Conservation (phyloP, 495 filamentous ascomycete species). For the Annulohypoxylon stygium region DNA sequence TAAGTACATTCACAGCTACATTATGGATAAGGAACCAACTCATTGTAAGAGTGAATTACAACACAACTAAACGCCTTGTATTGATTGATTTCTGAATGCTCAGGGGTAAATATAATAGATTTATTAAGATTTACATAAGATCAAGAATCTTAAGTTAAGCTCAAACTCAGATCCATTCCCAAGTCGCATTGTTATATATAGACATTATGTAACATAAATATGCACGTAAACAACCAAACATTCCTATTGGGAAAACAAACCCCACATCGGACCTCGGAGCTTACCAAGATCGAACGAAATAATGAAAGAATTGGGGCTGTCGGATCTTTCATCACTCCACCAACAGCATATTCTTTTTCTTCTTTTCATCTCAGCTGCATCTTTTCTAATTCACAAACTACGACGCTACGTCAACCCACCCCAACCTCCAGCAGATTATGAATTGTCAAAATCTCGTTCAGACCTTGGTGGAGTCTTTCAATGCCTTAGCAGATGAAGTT, state of each 20-base stretch:
- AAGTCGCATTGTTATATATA: background rate
- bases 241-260: background rate
- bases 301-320: constrained; percentile 1
- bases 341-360: constrained; percentile 16
- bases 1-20: too few species aligned
- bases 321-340: constrained; percentile 16
- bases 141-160: too few species aligned
- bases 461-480: constrained; percentile 71
- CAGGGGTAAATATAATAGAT: too few species aligned
- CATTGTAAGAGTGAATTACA: background rate
- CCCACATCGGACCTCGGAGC: constrained; percentile 22
- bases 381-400: constrained; percentile 7
- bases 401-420: constrained; percentile 4
- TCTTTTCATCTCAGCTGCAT: constrained; percentile 15
- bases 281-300: constrained; percentile 4
- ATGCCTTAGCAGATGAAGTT: constrained; percentile 71
- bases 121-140: too few species aligned
- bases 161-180: background rate
- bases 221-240: background rate
- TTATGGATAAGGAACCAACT: too few species aligned
- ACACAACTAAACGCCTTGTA: too few species aligned
- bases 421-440: constrained; percentile 51
- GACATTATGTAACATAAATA: constrained; percentile 5
- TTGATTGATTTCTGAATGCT: too few species aligned
- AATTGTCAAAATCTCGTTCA: constrained; percentile 58